Evolutionary conservation across 1,284 basidiomycete species (phyloP).

Genomic region (Leccinum fallax): DNA sequence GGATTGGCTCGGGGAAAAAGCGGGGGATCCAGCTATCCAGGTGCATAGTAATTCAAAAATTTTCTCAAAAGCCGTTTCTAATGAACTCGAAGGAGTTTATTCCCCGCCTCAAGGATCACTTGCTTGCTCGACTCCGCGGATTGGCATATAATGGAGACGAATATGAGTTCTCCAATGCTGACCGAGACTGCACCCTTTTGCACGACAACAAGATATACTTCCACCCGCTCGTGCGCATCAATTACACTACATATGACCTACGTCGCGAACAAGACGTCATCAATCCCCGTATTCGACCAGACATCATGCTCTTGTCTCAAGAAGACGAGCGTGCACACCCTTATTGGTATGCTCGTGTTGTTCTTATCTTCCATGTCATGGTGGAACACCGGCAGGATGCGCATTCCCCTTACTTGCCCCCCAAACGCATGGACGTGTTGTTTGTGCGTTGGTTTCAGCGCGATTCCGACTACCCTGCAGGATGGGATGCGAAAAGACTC

Average conservation of each 20-base stretch:
- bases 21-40: too few species aligned
- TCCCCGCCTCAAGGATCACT: neutral
- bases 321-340: neutral
- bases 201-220: neutral
- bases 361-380: neutral
- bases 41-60: too few species aligned
- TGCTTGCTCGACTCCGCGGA: neutral
- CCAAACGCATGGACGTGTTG: neutral
- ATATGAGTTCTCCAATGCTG: neutral
- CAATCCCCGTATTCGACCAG: neutral
- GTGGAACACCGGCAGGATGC: neutral
- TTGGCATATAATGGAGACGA: neutral
- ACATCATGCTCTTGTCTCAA: neutral
- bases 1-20: too few species aligned
- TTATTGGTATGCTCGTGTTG: neutral
- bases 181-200: neutral
- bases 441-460: neutral
- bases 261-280: neutral
- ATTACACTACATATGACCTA: neutral
- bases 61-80: too few species aligned
- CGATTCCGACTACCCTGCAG: neutral
- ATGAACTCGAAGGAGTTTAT: too few species aligned
- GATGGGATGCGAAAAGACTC: neutral
- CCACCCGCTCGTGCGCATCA: neutral
- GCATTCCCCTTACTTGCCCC: too few species aligned